Evolutionary conservation across 306 rosid genomes (phyloP), one percentile per base, ranked within the genome.

Genomic region (Phaseolus lunatus): DNA sequence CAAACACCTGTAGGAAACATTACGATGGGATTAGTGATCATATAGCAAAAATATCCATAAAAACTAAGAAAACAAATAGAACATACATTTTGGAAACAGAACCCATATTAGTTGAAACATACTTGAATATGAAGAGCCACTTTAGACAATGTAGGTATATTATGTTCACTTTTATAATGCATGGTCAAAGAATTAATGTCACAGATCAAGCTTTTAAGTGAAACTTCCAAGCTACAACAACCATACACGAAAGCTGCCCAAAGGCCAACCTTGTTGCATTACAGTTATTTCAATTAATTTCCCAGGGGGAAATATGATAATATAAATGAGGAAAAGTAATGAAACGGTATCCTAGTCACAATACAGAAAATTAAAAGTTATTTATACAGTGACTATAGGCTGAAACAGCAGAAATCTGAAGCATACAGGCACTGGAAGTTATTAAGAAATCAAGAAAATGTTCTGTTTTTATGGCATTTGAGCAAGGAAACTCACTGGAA

Each of bases 1-100:
- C 99, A 83, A 70, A 76, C 80, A 88, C 92, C 98, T 95, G 89
- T 23, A 66, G 65, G 70, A 56, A 73, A 26, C 77, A 80, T 59
- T 65, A 73, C 10, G 39, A 53, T 43, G 14, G 63, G 65, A 86
- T 82, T 65, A 84, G 63, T 62, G 15, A 78, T 35, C 37, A 18
- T 67, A 63, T 53, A 16, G 77, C 53, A 76, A 69, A 65, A 64
- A 39, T 39, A 52, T 14, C 11, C 2, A 53, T 72, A 67, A 71
- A 54, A 19, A 24, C 48, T 37, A 19, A 59, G 35, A 61, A 48
- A 48, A 78, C 54, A 70, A 12, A 24, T 47, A 71, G 23, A 20
- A 49, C 35, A 37, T 47, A 37, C 47, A 78, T 62, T 71, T 79
- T 35, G 23, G 59, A 44, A 49, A 71, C 48, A 8, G 19, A 71